These are phyloP conservation scores for Nadsonia commutata DNA, from an alignment of 1,139 yeast species.

Conservation along the genomic window DNA sequence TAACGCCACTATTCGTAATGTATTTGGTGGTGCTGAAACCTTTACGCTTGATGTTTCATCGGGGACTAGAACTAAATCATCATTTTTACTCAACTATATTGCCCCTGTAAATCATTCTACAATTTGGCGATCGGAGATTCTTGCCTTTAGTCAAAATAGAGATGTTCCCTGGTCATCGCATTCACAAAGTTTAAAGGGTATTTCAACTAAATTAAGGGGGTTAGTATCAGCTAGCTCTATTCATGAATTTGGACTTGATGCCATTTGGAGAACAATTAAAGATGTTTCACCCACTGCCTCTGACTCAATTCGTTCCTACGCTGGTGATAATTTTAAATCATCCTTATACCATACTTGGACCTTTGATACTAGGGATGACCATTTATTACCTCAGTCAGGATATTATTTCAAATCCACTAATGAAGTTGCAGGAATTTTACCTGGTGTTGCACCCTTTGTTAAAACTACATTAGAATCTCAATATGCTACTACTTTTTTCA, in stretches of 20 bases:
- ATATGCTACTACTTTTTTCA: constrained; percentile 15
- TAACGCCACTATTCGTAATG: constrained; percentile 38
- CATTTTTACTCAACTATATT: constrained; percentile 43
- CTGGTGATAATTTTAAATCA: constrained; percentile 26
- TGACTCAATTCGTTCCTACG: constrained; percentile 20
- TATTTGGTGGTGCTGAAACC: constrained; percentile 82
- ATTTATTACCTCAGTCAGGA: constrained; percentile 34
- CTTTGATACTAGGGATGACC: constrained; percentile 21
- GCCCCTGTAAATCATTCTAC: constrained; percentile 46
- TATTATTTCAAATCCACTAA: constrained; percentile 34
- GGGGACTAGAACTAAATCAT: constrained; percentile 70
- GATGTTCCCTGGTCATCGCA: constrained; percentile 57
- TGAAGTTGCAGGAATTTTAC: constrained; percentile 39
- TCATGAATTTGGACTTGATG: constrained; percentile 47
- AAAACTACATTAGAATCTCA: constrained; percentile 21
- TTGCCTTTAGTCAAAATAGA: constrained; percentile 43
- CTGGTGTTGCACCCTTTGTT: constrained; percentile 21
- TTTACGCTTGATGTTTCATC: constrained; percentile 60
- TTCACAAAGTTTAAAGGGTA: constrained; percentile 44
- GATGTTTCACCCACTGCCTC: constrained; percentile 24
- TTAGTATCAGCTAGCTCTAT: constrained; percentile 7
- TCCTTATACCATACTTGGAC: constrained; percentile 19
- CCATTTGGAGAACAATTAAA: constrained; percentile 44
- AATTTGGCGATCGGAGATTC: constrained; percentile 38
- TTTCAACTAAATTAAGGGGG: constrained; percentile 34